Evolutionary conservation across 495 filamentous ascomycete genomes (phyloP).

Genomic region (Hypoxylon trugodes): DNA sequence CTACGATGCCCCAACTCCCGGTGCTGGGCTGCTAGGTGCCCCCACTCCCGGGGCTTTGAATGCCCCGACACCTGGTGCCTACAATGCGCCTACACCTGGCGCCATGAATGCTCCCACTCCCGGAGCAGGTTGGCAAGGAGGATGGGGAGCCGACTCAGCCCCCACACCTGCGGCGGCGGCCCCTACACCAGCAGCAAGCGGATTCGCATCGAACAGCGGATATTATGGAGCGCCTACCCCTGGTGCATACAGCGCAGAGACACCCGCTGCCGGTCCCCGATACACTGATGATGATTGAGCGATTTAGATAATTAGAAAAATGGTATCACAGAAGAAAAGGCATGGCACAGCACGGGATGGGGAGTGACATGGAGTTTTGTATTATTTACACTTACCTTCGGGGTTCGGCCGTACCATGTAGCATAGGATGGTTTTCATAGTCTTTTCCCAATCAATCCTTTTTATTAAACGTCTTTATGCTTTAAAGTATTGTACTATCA

Average conservation of each 20-base stretch:
- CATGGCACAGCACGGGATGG: constrained; percentile 6
- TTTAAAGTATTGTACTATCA: no score
- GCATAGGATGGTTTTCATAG: constrained; percentile 9
- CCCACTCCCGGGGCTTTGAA: constrained; percentile 76
- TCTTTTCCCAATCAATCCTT: no score
- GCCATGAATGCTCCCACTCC: constrained; percentile 71
- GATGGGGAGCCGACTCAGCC: constrained; percentile 67
- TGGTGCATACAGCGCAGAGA: constrained; percentile 76
- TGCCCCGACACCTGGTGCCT: constrained; percentile 82
- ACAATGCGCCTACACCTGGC: constrained; percentile 82
- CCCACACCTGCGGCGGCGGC: constrained; percentile 70
- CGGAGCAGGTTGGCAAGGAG: constrained; percentile 56
- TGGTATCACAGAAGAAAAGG: constrained; percentile 12
- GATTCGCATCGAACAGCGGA: constrained; percentile 48
- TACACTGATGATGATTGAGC: constrained; percentile 61
- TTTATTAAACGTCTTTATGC: no score
- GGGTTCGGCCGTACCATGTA: no score
- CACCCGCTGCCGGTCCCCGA: constrained; percentile 72
- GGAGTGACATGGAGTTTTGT: constrained; percentile 24
- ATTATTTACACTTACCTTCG: no score
- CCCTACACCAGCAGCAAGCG: constrained; percentile 64
- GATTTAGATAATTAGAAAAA: neutral
- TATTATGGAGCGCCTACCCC: constrained; percentile 82
- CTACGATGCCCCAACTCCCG: constrained; percentile 82
- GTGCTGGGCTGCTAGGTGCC: constrained; percentile 66